Conservation (phyloP, 2,329 filamentous ascomycete genomes). For the Aspergillus sp. region DNA sequence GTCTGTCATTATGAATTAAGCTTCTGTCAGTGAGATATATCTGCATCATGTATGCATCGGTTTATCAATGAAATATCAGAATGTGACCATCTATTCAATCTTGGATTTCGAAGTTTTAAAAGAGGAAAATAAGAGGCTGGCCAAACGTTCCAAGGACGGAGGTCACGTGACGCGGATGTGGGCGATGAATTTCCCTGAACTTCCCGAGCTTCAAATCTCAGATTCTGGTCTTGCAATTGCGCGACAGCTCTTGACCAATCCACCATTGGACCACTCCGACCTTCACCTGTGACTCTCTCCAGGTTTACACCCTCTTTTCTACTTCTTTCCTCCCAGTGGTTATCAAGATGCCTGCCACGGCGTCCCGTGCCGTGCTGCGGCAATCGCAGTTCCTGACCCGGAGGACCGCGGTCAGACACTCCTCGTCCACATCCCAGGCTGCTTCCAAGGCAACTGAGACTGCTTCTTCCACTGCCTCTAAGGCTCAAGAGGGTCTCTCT, state of each 20-base stretch:
- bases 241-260: slow-evolving; percentile 32
- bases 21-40: background rate
- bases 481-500: slow-evolving; percentile 80
- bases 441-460: slow-evolving; percentile 47
- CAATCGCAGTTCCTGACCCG: slow-evolving; percentile 50
- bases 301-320: slow-evolving; percentile 28
- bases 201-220: slow-evolving; percentile 43
- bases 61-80: background rate
- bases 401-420: slow-evolving; percentile 46
- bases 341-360: slow-evolving; percentile 44
- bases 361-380: slow-evolving; percentile 46
- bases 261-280: slow-evolving; percentile 42
- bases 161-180: slow-evolving; percentile 18
- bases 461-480: slow-evolving; percentile 47
- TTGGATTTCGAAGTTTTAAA: background rate
- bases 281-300: slow-evolving; percentile 29
- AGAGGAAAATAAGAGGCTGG: background rate
- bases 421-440: slow-evolving; percentile 47
- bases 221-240: slow-evolving; percentile 39
- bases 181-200: slow-evolving; percentile 37
- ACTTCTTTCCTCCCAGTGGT: slow-evolving; percentile 26
- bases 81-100: background rate
- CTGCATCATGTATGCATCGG: background rate
- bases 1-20: background rate
- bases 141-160: background rate